Evolutionary conservation across 176 grass and related monocot species (phyloP).

Genomic region (Musa troglodytarum): DNA sequence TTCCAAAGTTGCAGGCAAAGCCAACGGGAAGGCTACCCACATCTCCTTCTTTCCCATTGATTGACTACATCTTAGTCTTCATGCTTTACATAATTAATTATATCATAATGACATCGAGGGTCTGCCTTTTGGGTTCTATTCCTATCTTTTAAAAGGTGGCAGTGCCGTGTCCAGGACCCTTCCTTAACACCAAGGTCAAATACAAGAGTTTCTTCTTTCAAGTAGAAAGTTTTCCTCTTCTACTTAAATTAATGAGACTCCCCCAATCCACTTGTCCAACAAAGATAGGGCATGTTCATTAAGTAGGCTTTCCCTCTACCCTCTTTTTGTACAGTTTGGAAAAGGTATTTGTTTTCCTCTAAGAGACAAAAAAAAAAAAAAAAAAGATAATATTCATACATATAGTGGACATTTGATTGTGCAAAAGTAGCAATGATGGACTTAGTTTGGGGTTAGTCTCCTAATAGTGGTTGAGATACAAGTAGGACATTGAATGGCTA

Average conservation of each 20-base stretch:
- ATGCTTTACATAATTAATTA: conserved; percentile 8
- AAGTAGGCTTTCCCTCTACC: too few relatives aligned
- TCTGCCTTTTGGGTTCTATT: background rate
- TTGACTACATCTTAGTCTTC: background rate
- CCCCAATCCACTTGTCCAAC: background rate
- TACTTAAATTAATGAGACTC: background rate
- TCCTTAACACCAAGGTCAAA: background rate
- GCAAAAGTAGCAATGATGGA: too few relatives aligned
- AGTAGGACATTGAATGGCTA: background rate
- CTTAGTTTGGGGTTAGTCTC: too few relatives aligned
- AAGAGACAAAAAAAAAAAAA: too few relatives aligned
- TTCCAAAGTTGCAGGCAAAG: conserved; percentile 2
- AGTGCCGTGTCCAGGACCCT: background rate
- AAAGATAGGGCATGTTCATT: background rate
- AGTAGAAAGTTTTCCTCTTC: background rate
- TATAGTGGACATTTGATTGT: too few relatives aligned
- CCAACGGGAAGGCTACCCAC: background rate
- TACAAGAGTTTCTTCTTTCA: background rate
- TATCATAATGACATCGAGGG: background rate
- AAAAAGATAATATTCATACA: too few relatives aligned
- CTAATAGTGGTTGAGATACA: background rate
- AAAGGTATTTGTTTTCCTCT: too few relatives aligned
- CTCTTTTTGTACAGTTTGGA: too few relatives aligned
- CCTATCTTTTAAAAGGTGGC: background rate
- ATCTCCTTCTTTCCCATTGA: background rate